These are phyloP conservation scores for Dipteronia dyeriana DNA, from an alignment of 345 rosid genomes.

Conservation along the genomic window DNA sequence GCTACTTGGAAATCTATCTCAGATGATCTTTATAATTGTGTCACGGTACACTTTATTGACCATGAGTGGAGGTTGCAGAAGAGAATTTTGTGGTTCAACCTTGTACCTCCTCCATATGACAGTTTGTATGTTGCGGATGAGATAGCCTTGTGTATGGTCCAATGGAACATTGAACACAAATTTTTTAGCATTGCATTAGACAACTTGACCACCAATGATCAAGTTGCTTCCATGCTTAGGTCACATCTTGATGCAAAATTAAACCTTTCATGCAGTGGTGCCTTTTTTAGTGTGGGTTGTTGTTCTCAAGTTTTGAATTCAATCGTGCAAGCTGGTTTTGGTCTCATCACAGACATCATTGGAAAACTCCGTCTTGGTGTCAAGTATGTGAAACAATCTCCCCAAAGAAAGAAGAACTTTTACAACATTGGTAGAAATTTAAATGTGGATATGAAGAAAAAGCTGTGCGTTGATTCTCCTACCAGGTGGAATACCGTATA, in stretches of 20 bases:
- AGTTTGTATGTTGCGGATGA: slow-evolving; percentile 27
- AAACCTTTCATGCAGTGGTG: slow-evolving; percentile 26
- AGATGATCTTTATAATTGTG: slow-evolving; percentile 27
- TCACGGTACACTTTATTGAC: slow-evolving; percentile 28
- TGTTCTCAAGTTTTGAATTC: slow-evolving; percentile 24
- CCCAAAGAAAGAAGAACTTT: slow-evolving; percentile 22
- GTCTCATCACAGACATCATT: slow-evolving; percentile 21
- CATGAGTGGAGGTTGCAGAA: slow-evolving; percentile 37
- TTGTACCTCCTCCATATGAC: slow-evolving; percentile 30
- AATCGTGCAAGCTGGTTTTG: slow-evolving; percentile 28
- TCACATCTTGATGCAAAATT: slow-evolving; percentile 21
- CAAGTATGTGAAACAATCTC: slow-evolving; percentile 31
- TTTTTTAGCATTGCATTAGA: slow-evolving; percentile 27
- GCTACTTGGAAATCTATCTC: slow-evolving; percentile 24
- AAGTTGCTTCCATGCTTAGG: slow-evolving; percentile 28
- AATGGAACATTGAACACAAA: slow-evolving; percentile 35
- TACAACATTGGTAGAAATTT: slow-evolving; percentile 26
- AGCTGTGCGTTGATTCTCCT: slow-evolving; percentile 28
- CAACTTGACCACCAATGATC: slow-evolving; percentile 18
- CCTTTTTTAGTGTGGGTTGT: slow-evolving; percentile 21
- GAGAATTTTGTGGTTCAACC: slow-evolving; percentile 30
- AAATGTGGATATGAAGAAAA: slow-evolving; percentile 22
- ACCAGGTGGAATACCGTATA: slow-evolving; percentile 30
- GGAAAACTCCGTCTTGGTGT: slow-evolving; percentile 24
- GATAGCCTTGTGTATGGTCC: slow-evolving; percentile 28